Conservation (phyloP, 768 basidiomycete genomes). For the Lactarius pseudohatsudake region DNA sequence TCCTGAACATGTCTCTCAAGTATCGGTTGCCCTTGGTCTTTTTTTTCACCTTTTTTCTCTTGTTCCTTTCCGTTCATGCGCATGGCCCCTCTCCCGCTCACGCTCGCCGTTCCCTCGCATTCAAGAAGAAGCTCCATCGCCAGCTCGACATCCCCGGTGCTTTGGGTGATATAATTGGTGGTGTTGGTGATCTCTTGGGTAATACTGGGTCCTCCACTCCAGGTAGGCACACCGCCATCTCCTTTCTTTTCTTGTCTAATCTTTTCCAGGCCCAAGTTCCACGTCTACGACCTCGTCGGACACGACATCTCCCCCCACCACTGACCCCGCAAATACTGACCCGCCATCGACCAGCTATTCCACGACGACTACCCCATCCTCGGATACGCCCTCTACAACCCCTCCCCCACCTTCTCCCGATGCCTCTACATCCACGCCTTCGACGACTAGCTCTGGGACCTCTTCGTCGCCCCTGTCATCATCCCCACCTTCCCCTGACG, state of each 20-base stretch:
- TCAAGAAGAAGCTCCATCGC: conserved; percentile 2
- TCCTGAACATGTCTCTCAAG: conserved; percentile 3
- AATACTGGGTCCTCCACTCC: not conserved
- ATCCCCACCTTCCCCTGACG: conserved; percentile 9
- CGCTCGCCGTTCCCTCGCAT: conserved; percentile 5
- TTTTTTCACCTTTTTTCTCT: conserved; percentile 13
- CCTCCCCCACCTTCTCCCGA: conserved; percentile 15
- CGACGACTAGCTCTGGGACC: not conserved
- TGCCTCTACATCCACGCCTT: conserved; percentile 22
- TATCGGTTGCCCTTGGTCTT: conserved; percentile 7
- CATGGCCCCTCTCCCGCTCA: conserved; percentile 12
- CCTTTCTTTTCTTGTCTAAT: not conserved
- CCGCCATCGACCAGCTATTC: not conserved
- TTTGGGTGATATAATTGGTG: not conserved
- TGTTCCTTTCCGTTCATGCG: conserved; percentile 4
- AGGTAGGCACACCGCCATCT: not conserved
- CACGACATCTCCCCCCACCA: not conserved
- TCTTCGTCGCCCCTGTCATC: conserved; percentile 14
- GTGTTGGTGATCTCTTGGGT: not conserved
- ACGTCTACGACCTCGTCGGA: not conserved
- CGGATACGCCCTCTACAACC: conserved; percentile 15
- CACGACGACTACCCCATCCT: not conserved
- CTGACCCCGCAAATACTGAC: not conserved
- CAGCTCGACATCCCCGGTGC: not conserved
- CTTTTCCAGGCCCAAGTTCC: not conserved